phyloP scores from a whole-genome alignment of 257 asterid species.

The Vinca minor region DNA sequence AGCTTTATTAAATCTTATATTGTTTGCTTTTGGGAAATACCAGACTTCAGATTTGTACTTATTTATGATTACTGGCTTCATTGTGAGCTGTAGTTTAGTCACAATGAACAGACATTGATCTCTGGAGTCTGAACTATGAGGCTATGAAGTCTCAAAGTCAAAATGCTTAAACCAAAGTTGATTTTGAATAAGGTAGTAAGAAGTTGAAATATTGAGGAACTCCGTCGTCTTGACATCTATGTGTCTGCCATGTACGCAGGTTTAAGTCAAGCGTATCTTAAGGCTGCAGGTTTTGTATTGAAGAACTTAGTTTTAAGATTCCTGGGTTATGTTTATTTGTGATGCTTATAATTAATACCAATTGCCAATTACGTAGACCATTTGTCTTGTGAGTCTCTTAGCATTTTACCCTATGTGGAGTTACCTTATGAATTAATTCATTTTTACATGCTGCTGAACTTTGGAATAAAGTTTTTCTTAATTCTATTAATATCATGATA shows the following conservation, averaged over 20 bases:
- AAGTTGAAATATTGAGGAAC: not conserved
- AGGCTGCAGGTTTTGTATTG: not conserved
- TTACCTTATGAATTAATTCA: not conserved
- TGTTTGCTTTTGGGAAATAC: too few relatives aligned
- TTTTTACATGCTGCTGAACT: not conserved
- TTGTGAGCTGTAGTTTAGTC: not conserved
- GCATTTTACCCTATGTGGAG: not conserved
- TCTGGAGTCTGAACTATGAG: not conserved
- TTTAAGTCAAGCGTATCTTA: not conserved
- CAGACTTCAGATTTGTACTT: too few relatives aligned
- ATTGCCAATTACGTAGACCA: too few relatives aligned
- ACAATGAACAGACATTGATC: too few relatives aligned
- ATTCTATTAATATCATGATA: not conserved
- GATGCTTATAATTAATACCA: too few relatives aligned
- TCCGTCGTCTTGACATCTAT: not conserved
- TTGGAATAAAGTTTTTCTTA: not conserved
- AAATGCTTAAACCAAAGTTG: not conserved
- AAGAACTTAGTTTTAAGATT: too few relatives aligned
- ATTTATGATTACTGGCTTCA: too few relatives aligned
- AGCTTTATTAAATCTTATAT: too few relatives aligned
- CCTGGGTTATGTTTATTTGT: too few relatives aligned
- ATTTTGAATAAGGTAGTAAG: not conserved
- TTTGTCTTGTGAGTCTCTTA: too few relatives aligned
- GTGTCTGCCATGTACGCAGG: not conserved
- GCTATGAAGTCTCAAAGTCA: not conserved